Percentiles rank a stretch among this genome's conserved stretches.
Conservation (phyloP, 805 yeast genomes). For the Sugiyamaella lignohabitans region DNA sequence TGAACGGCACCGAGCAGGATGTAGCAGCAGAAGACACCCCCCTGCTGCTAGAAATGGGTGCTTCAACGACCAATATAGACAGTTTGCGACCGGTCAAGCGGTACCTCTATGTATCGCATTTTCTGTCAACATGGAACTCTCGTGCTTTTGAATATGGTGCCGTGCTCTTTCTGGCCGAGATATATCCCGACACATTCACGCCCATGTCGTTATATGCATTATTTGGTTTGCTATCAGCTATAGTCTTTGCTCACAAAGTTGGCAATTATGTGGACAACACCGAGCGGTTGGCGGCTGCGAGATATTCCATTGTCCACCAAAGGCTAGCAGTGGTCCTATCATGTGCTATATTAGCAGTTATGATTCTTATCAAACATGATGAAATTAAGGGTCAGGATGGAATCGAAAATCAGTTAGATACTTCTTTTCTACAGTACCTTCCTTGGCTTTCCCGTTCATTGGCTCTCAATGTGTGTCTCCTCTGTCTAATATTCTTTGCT, state of each 20-base stretch:
- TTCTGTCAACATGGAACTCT: conserved; percentile 36
- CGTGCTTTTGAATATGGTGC: conserved; percentile 38
- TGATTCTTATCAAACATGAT: conserved; percentile 10
- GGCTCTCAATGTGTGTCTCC: not conserved
- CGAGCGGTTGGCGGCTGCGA: conserved; percentile 29
- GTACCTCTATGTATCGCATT: conserved; percentile 31
- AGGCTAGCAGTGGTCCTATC: conserved; percentile 28
- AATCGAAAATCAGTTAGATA: not conserved
- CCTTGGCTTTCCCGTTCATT: not conserved
- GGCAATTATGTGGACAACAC: conserved; percentile 30
- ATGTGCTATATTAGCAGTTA: conserved; percentile 21
- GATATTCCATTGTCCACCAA: conserved; percentile 32
- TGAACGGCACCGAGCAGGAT: too few species aligned
- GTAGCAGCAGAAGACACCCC: too few species aligned
- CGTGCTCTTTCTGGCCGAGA: conserved; percentile 31
- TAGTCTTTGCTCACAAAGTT: conserved; percentile 26
- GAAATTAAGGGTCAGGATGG: conserved; percentile 3
- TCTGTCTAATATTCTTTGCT: conserved; percentile 21
- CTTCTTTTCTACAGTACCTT: not conserved
- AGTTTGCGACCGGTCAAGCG: too few species aligned
- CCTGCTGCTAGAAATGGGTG: too few species aligned
- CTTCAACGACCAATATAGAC: too few species aligned
- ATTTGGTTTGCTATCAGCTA: conserved; percentile 27
- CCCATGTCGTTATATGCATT: conserved; percentile 36
- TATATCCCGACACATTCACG: conserved; percentile 32